Conservation (phyloP, 345 rosid genomes). For the Gossypium longicalyx region DNA sequence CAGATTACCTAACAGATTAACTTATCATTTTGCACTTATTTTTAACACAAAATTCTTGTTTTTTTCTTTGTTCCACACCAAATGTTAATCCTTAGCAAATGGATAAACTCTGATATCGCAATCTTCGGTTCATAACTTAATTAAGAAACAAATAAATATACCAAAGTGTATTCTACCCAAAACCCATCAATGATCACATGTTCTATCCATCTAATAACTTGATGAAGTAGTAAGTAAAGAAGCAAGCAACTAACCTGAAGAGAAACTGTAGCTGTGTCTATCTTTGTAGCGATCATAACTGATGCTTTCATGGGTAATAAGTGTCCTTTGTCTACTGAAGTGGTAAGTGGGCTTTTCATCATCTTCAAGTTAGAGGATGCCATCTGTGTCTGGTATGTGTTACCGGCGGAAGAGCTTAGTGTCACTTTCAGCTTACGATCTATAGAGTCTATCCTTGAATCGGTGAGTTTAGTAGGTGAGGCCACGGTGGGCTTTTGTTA, state of each 20-base stretch:
- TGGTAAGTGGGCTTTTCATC: neutral
- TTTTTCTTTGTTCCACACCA: neutral
- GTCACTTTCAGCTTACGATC: neutral
- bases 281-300: neutral
- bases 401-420: neutral
- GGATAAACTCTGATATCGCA: neutral
- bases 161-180: neutral
- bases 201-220: neutral
- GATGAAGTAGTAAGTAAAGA: neutral
- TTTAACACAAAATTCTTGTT: neutral
- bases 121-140: neutral
- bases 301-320: neutral
- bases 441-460: no score
- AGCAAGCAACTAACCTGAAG: conserved; percentile 18
- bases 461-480: neutral
- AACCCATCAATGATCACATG: neutral
- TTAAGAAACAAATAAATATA: neutral
- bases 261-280: neutral
- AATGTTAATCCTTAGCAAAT: neutral
- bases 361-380: conserved; percentile 12
- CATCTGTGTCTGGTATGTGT: conserved; percentile 13
- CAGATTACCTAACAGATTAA: neutral
- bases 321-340: neutral
- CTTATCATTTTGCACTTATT: neutral
- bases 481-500: neutral